Base-by-base conservation (phyloP, 345 rosid genomes). In the Capsella bursapastoris region DNA sequence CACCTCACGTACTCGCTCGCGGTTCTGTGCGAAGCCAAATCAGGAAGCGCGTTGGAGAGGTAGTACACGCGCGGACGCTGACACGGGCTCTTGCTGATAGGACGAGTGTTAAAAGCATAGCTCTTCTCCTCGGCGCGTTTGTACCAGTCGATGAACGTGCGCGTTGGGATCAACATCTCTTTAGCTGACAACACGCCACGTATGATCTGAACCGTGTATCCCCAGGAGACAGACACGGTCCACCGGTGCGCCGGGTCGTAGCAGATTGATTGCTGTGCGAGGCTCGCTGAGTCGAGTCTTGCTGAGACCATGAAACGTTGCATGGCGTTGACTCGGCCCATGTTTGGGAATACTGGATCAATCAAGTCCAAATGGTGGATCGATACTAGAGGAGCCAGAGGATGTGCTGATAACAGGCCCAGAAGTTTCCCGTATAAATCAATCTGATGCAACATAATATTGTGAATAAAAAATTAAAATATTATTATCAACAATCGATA, bases 151-250 rank as follows among this genome's bases (percentile, higher is more conserved):
- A 84, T 53, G 68, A 89, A 89, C 0, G 98, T 94, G 34, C 86
- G 76, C 0, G 76, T 73, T 1, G 96, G 94, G 14, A 75, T 66
- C 49, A 80, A 84, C 55, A 93, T 72, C 59, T 86, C 87, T 40
- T 87, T 78, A 0, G 88, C 87, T 4, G 80, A 25, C 48, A 84
- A 5, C 28, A 84, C 83, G 27, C 89, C 91, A 0, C 88, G 83
- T 27, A 43, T 64, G 5, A 94, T 77, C 28, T 88, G 93, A 27
- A 89, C 88, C 0, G 88, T 77, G 55, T 82, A 89, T n/a, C 98
- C 96, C 98, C 98, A 91, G 0, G 96, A 85, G 9, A 91, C 86
- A 0, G 96, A 89, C 25, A 89, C 69, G 0, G 93, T 89, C 98
- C 98, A 89, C 38, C 60, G 66, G 40, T 83, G 76, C 25, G 63